Evolutionary conservation across 2,329 filamentous ascomycete genomes (phyloP), one percentile per base, ranked within the genome.

Genomic region (Botryosphaeria dothidea): DNA sequence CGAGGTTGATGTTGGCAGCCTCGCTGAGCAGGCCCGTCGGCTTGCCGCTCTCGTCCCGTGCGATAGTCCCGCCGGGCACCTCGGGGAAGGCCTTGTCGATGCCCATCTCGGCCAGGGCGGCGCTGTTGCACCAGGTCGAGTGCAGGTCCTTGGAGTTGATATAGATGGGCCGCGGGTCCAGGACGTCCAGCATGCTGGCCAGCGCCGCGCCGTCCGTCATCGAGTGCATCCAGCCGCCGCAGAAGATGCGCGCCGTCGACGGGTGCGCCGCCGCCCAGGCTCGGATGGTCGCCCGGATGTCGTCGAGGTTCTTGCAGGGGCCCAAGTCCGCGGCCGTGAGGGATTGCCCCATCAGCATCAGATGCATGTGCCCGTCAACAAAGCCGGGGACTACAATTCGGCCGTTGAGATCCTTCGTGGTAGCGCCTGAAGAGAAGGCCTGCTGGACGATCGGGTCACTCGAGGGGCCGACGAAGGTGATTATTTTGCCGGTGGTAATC

Each of bases 131-230:
- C 85, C 85, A 87, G 0, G 81, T 81, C 2, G 81, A 84, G 71
- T 87, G 85, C 66, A 87, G 70, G 67, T 86, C 84, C 71, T 86
- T 86, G 3, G 83, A 82, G 66, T 87, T 84, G 66, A 87, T 81
- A 68, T 83, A 83, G 58, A 87, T 83, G 0, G 85, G 83, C 38
- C 84, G 75, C 1, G 80, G 74, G 64, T 84, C 82, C 19, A 84
- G 69, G 69, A 83, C 80, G 69, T 87, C 85, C 7, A 87, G 73
- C 75, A 82, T 81, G 54, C 75, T 79, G 0, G 84, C 79, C 45
- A 83, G 74, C 0, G 83, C 83, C 46, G 80, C 75, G n/a, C 77
- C 78, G 43, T 81, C 75, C 1, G 84, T 85, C 83, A 85, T 86
- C 29, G 72, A 79, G 68, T 85, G 82, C 83, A 86, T 85, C 83